Conservation (phyloP, 2,329 filamentous ascomycete species). For the Microdochium bolleyi region DNA sequence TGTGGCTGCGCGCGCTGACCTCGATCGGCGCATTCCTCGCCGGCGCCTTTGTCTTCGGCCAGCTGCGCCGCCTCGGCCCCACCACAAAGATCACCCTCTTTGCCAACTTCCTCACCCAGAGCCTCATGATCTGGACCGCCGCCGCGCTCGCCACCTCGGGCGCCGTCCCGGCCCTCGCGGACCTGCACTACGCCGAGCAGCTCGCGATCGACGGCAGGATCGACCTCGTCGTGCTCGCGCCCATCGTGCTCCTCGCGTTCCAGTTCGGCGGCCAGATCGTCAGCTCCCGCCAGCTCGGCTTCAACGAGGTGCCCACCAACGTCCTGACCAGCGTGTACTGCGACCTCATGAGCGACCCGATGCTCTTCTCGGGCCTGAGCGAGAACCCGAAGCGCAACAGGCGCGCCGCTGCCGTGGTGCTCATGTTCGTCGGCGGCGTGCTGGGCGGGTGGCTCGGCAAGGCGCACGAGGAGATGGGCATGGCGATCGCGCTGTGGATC, state of each 20-base stretch:
- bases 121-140: conserved; percentile 39
- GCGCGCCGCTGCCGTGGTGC: conserved; percentile 31
- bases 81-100: conserved; percentile 32
- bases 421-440: conserved; percentile 38
- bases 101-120: conserved; percentile 43
- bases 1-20: conserved; percentile 43
- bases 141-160: conserved; percentile 40
- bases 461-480: conserved; percentile 22
- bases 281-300: conserved; percentile 36
- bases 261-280: conserved; percentile 47
- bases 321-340: conserved; percentile 47
- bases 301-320: conserved; percentile 45
- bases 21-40: conserved; percentile 45
- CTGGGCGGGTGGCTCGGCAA: conserved; percentile 39
- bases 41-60: conserved; percentile 40
- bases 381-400: conserved; percentile 43
- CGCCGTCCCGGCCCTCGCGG: conserved; percentile 34
- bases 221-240: conserved; percentile 33
- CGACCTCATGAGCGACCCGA: conserved; percentile 42
- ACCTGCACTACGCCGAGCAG: conserved; percentile 8
- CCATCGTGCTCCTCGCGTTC: conserved; percentile 40
- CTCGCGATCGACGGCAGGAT: conserved; percentile 8
- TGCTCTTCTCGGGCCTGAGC: conserved; percentile 27
- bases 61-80: conserved; percentile 22
- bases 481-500: conserved; percentile 35